phyloP scores from a whole-genome alignment of 768 basidiomycete species.

The Sistotremastrum niveocremeum region DNA sequence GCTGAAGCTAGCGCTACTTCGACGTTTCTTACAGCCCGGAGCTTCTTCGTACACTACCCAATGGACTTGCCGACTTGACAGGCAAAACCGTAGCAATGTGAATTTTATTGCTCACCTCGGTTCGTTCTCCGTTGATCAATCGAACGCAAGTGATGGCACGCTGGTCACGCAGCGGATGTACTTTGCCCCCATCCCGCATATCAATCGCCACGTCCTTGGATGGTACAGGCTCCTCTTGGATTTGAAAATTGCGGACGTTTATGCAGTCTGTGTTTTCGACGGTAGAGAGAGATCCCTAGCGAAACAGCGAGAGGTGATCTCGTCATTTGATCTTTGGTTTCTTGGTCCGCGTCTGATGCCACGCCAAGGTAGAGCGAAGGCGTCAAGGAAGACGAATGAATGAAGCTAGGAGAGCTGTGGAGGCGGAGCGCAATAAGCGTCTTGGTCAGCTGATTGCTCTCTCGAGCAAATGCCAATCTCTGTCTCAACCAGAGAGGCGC shows the following conservation, averaged over 20 bases:
- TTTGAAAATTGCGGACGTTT: constrained; percentile 39
- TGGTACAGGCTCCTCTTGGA: constrained; percentile 65
- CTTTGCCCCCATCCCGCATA: constrained; percentile 51
- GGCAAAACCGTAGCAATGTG: no score
- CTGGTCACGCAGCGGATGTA: constrained; percentile 76
- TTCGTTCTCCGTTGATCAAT: no score
- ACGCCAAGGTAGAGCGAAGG: constrained; percentile 39
- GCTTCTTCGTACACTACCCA: no score
- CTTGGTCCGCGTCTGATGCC: background rate
- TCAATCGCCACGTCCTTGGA: constrained; percentile 56
- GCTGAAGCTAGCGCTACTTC: no score
- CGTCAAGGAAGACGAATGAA: constrained; percentile 34
- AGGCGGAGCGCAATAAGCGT: constrained; percentile 42
- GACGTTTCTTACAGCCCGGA: no score
- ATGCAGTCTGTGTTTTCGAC: constrained; percentile 69
- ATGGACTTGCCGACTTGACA: no score
- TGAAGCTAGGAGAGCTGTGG: constrained; percentile 40
- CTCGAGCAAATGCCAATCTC: constrained; percentile 9
- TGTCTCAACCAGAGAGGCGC: constrained; percentile 5
- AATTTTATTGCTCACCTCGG: no score
- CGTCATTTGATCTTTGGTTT: background rate
- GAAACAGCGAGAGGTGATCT: constrained; percentile 52
- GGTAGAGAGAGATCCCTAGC: constrained; percentile 53
- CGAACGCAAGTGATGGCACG: constrained; percentile 55
- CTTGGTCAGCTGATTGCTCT: constrained; percentile 23